Conservation (phyloP, 2,329 filamentous ascomycete genomes). For the Diaporthe caulivora region DNA sequence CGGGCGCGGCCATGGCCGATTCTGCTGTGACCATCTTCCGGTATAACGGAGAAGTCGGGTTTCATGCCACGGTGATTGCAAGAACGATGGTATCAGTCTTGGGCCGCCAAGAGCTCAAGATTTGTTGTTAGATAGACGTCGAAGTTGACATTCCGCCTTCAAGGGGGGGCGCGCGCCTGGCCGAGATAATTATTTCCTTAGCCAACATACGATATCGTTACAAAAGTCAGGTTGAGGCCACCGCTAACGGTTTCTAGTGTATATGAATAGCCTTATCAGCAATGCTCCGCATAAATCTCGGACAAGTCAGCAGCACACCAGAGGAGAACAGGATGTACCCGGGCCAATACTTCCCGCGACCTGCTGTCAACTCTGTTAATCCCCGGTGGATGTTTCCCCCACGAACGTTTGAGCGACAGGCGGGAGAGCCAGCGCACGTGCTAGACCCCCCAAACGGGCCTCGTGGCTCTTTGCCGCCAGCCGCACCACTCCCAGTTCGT, state of each 20-base stretch:
- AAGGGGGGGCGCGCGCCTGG: background rate
- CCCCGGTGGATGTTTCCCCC: background rate
- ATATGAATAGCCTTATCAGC: background rate
- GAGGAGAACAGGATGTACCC: too few species aligned
- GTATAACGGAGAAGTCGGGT: background rate
- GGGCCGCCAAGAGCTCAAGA: background rate
- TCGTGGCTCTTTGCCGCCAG: background rate
- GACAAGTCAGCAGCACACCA: background rate
- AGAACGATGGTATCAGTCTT: background rate
- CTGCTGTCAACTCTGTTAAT: background rate
- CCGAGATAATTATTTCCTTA: background rate
- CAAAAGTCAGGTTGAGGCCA: background rate
- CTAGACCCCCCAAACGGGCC: too few species aligned
- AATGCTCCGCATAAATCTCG: background rate
- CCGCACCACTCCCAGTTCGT: background rate
- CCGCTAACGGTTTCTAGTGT: conserved; percentile 8
- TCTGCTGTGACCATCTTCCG: background rate
- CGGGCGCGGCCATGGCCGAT: background rate
- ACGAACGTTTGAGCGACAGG: background rate
- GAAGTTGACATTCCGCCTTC: background rate
- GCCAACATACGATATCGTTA: background rate
- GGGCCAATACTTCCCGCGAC: background rate
- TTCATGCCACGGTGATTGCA: background rate
- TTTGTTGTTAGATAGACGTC: background rate
- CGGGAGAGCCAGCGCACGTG: background rate